Base-by-base conservation (phyloP, 1,284 basidiomycete genomes). In the Pyrrhoderma noxium region DNA sequence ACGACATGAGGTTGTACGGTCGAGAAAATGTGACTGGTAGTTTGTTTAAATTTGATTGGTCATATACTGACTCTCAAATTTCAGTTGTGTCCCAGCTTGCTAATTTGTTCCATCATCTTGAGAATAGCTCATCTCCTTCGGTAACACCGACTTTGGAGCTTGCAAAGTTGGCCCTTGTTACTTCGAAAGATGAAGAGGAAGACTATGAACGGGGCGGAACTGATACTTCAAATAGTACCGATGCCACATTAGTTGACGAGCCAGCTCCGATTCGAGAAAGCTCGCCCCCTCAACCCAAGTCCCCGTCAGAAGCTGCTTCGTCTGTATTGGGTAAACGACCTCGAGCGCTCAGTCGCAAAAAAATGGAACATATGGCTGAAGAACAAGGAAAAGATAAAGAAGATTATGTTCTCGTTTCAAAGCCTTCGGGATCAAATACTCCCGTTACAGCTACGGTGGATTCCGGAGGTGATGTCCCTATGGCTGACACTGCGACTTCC, bases 91-190 rank as follows among this genome's bases (percentile, higher is more conserved):
- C 72, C 48, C 85, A 87, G 49, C 76, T 96, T 3, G 85, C 85
- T 5, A 75, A 78, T 16, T 73, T 96, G 3, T 95, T 94, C 69
- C 77, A 74, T 65, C 75, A 86, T 51, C 75, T 96, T 51, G 86
- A 91, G 58, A 79, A 79, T 53, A 77, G 76, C 52, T 76, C 82
- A 36, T 67, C 71, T 1, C 65, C 80, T 4, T 77, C 91, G 4
- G 81, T 96, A 21, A 90, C 89, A 0, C 92, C 92, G 0, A 82
- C 84, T 3, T 70, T 91, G 42, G 89, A 94, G 60, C 75, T 96
- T 9, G 93, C 93, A 7, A 93, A 94, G 62, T 77, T 96, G n/a
- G 93, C 93, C 0, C 75, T 96, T 14, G 86, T 95, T 16, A 92
- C 92, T 2, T 87, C 89, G 2, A 81, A 89, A 60, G 89, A 93